Evolutionary conservation across 2,329 filamentous ascomycete genomes (phyloP).

Genomic region (Penicillium sp.): DNA sequence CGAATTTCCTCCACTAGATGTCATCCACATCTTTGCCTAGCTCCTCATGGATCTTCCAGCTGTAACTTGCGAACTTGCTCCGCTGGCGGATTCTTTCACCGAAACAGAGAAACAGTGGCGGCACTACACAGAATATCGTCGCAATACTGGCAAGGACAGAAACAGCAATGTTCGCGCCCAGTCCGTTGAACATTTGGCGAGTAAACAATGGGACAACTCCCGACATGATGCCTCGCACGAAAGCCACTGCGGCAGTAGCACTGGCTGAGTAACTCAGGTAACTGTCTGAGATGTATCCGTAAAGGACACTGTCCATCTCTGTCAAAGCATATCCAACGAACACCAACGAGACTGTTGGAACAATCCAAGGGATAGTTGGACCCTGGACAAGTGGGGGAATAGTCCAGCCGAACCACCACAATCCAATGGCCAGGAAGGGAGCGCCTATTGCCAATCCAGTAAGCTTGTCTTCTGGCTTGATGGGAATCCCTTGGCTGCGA

Average conservation of each 20-base stretch:
- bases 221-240: slow-evolving; percentile 45
- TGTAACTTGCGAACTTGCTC: slow-evolving; percentile 45
- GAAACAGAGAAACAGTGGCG: slow-evolving; percentile 43
- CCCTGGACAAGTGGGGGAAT: slow-evolving; percentile 45
- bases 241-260: slow-evolving; percentile 48
- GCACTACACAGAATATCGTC: slow-evolving; percentile 46
- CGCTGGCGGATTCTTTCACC: slow-evolving; percentile 40
- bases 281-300: slow-evolving; percentile 51
- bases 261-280: slow-evolving; percentile 52
- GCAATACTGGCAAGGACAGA: slow-evolving; percentile 48
- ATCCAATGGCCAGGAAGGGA: slow-evolving; percentile 48
- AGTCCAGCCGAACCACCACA: slow-evolving; percentile 56
- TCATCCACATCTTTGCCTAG: slow-evolving; percentile 29
- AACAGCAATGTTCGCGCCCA: slow-evolving; percentile 47
- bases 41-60: slow-evolving; percentile 31
- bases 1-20: slow-evolving; percentile 5
- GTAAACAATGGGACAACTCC: slow-evolving; percentile 49
- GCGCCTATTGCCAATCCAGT: slow-evolving; percentile 52
- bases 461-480: slow-evolving; percentile 54
- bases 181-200: slow-evolving; percentile 42
- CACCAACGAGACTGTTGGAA: slow-evolving; percentile 46
- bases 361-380: slow-evolving; percentile 41
- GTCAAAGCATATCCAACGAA: slow-evolving; percentile 54
- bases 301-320: slow-evolving; percentile 49
- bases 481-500: slow-evolving; percentile 21